Conservation (phyloP, 208 protist genomes). For the Crithidia thermophila region DNA sequence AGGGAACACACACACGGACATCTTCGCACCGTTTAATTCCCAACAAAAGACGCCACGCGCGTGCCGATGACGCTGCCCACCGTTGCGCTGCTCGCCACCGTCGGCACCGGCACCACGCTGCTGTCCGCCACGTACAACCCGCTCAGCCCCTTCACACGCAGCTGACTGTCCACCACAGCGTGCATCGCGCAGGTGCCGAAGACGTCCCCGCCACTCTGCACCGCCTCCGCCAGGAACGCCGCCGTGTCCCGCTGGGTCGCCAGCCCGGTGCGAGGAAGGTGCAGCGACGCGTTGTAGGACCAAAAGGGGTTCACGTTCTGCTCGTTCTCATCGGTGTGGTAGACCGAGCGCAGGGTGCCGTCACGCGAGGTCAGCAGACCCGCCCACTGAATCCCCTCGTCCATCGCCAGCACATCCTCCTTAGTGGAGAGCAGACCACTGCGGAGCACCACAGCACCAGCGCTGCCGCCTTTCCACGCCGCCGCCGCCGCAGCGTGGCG, state of each 20-base stretch:
- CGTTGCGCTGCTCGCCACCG: conserved; percentile 54
- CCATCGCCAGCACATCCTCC: conserved; percentile 69
- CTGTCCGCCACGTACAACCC: conserved; percentile 67
- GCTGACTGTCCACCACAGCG: conserved; percentile 51
- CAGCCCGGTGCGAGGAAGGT: conserved; percentile 46
- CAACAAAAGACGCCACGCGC: conserved; percentile 47
- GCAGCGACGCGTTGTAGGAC: conserved; percentile 39
- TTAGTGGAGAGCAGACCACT: conserved; percentile 53
- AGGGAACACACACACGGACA: no score
- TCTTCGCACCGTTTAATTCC: no score
- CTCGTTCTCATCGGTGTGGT: conserved; percentile 39
- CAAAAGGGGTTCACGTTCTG: conserved; percentile 54
- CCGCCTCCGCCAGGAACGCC: conserved; percentile 60
- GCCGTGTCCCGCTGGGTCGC: conserved; percentile 50
- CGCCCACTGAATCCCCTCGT: conserved; percentile 75
- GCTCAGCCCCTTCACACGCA: conserved; percentile 58
- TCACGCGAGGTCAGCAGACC: conserved; percentile 55
- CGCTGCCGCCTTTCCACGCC: background rate
- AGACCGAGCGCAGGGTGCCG: conserved; percentile 40
- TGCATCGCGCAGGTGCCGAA: conserved; percentile 82
- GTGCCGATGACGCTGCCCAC: conserved; percentile 63
- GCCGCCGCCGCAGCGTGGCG: conserved; percentile 13
- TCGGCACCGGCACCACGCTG: conserved; percentile 78
- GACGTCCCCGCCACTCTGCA: conserved; percentile 39
- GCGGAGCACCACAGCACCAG: conserved; percentile 21